A percentile compares a stretch with the other conserved stretches of the same genome.
Conservation (phyloP, 2,329 filamentous ascomycete species). For the Dothidotthia symphoricarpi region DNA sequence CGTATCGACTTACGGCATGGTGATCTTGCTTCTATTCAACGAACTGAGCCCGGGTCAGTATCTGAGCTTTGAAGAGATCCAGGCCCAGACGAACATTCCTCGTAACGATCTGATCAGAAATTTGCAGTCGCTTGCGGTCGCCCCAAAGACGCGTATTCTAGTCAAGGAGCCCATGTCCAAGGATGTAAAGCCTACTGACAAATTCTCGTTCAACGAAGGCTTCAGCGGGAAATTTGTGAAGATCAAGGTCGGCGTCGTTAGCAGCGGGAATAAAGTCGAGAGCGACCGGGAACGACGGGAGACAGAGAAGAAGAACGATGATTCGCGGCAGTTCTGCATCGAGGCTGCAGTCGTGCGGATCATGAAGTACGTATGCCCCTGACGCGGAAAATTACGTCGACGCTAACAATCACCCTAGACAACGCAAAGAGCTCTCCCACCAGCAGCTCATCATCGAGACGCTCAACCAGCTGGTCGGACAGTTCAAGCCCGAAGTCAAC, state of each 20-base stretch:
- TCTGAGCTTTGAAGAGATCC: constrained; percentile 72
- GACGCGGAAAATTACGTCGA: constrained; percentile 13
- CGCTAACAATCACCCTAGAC: constrained; percentile 49
- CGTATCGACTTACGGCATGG: constrained; percentile 88
- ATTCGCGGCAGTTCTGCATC: constrained; percentile 67
- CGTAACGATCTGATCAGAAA: constrained; percentile 70
- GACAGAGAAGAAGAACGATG: constrained; percentile 74
- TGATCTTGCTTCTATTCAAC: constrained; percentile 88
- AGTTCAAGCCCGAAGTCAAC: constrained; percentile 72
- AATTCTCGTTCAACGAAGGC: constrained; percentile 76
- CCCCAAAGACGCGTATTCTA: constrained; percentile 78
- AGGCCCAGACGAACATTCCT: constrained; percentile 77
- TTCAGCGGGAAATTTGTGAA: constrained; percentile 82
- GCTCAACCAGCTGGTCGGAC: constrained; percentile 63
- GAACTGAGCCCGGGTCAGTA: constrained; percentile 57
- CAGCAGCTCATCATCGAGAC: constrained; percentile 70
- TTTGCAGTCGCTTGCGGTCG: constrained; percentile 76
- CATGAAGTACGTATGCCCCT: constrained; percentile 69
- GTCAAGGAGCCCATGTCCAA: constrained; percentile 78
- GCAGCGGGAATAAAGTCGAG: constrained; percentile 79
- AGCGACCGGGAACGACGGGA: constrained; percentile 64
- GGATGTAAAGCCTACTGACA: constrained; percentile 71
- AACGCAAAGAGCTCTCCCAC: constrained; percentile 70
- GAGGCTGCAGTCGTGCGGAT: constrained; percentile 77
- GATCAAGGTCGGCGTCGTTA: constrained; percentile 86